These are phyloP conservation scores for Endocarpon pusillum DNA, from an alignment of 495 filamentous ascomycete species.

Conservation along the genomic window DNA sequence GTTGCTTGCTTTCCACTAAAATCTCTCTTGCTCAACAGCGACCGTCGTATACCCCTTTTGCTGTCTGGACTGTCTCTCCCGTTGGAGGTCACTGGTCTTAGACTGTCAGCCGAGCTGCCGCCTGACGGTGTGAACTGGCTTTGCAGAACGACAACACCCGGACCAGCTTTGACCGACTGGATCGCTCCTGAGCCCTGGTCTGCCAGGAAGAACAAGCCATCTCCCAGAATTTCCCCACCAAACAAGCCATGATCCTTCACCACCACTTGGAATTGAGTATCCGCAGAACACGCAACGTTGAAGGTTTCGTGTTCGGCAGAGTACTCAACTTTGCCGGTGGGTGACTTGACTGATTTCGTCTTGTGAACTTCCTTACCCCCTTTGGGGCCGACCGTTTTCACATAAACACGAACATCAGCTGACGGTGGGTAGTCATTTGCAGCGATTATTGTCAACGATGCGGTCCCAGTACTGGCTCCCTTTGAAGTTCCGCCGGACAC, in stretches of 20 bases:
- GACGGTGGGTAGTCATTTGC: slow-evolving; percentile 61
- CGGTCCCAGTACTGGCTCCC: slow-evolving; percentile 44
- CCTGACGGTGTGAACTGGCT: slow-evolving; percentile 37
- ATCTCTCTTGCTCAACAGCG: slow-evolving; percentile 41
- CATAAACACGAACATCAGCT: slow-evolving; percentile 63
- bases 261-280: slow-evolving; percentile 69
- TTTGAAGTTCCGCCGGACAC: slow-evolving; percentile 30
- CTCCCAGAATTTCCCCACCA: slow-evolving; percentile 66
- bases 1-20: slow-evolving; percentile 28
- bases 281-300: slow-evolving; percentile 57
- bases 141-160: slow-evolving; percentile 47
- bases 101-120: slow-evolving; percentile 15
- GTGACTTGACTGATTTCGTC: slow-evolving; percentile 57
- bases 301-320: slow-evolving; percentile 51
- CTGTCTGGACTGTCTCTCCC: slow-evolving; percentile 37
- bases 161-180: slow-evolving; percentile 53
- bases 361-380: slow-evolving; percentile 66
- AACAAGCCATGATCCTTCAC: slow-evolving; percentile 75
- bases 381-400: slow-evolving; percentile 49
- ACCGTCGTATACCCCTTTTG: slow-evolving; percentile 25
- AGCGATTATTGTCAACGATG: slow-evolving; percentile 62
- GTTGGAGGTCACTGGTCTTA: slow-evolving; percentile 20
- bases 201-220: slow-evolving; percentile 74
- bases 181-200: slow-evolving; percentile 58
- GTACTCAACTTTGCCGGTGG: slow-evolving; percentile 40